Evolutionary conservation across 495 filamentous ascomycete genomes (phyloP), one percentile per base, ranked within the genome.

Genomic region (Daldinia caldariorum): DNA sequence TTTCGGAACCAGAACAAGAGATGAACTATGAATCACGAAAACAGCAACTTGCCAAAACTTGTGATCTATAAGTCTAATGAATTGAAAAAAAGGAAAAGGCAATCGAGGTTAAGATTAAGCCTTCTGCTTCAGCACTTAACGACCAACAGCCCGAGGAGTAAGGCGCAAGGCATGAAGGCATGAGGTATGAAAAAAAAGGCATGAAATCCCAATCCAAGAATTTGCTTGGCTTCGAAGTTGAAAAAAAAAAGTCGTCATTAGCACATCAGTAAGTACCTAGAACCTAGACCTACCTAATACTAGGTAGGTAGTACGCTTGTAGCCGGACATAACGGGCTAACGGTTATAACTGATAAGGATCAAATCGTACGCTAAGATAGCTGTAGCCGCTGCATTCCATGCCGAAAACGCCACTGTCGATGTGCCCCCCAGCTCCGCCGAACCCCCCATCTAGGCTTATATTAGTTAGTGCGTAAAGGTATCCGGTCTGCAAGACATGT

Each of bases 241-340:
- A 38, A 65, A 62, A 55, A 63, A 62, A 66, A 68, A 66, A 35
- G 58, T 72, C 70, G 70, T 72, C 70, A 73, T 70, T 66, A 32
- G 74, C 45, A 61, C 72, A 74, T 64, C 60, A 74, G 57, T 59
- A 61, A 43, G 12, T 26, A 26, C 1, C 1, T 26, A 26, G 26
- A 26, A 3, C 26, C 26, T 26, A 26, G 26, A 26, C 26, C 26
- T 26, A n/a, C n/a, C n/a, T n/a, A n/a, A n/a, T n/a, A n/a, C n/a
- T n/a, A n/a, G n/a, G n/a, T n/a, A n/a, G n/a, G n/a, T n/a, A n/a
- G n/a, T n/a, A 26, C 26, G 26, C 26, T 50, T 49, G 57, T 58
- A 61, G 49, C 55, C 59, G 51, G 43, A 58, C 29, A 41, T 58
- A 66, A 55, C n/a, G n/a, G 47, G 16, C 37, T 65, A 63, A 39